Conservation (phyloP, 1,284 basidiomycete genomes). For the Boletus sp. region DNA sequence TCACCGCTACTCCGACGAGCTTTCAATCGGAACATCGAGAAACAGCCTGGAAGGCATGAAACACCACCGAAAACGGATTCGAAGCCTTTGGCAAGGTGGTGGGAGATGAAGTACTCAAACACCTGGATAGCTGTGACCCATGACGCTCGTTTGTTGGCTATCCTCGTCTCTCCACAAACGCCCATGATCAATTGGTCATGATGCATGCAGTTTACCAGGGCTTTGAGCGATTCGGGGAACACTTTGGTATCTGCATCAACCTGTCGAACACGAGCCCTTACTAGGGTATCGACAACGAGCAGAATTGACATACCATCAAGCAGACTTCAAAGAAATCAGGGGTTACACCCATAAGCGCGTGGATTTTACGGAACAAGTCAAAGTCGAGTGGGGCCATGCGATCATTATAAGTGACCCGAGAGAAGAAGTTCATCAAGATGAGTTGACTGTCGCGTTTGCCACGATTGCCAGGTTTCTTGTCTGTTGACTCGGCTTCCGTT, state of each 20-base stretch:
- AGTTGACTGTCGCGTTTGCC: slow-evolving; percentile 99
- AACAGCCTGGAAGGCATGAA: slow-evolving; percentile 97
- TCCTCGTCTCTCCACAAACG: slow-evolving; percentile 96
- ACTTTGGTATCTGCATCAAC: slow-evolving; percentile 98
- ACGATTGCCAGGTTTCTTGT: slow-evolving; percentile 95
- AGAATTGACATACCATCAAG: slow-evolving; percentile 74
- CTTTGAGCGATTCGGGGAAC: slow-evolving; percentile 79
- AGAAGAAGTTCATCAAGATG: slow-evolving; percentile 99
- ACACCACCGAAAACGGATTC: slow-evolving; percentile 99
- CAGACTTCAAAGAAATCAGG: slow-evolving; percentile 98
- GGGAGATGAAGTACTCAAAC: slow-evolving; percentile 98
- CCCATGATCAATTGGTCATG: slow-evolving; percentile 99
- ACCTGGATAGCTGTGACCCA: slow-evolving; percentile 99
- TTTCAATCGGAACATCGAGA: slow-evolving; percentile 99
- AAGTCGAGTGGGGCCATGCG: slow-evolving; percentile 97
- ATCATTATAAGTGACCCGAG: slow-evolving; percentile 97
- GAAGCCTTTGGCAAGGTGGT: slow-evolving; percentile 97
- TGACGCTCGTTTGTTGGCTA: slow-evolving; percentile 95
- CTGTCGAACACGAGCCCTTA: slow-evolving; percentile 40
- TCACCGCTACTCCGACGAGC: slow-evolving; percentile 83
- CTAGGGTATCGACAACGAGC: not conserved
- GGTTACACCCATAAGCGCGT: slow-evolving; percentile 97
- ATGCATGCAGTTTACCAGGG: slow-evolving; percentile 96
- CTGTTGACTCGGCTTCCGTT: slow-evolving; percentile 76
- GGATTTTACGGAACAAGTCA: slow-evolving; percentile 96